phyloP scores from a whole-genome alignment of 768 basidiomycete genomes.

The Mycena vitilis region DNA sequence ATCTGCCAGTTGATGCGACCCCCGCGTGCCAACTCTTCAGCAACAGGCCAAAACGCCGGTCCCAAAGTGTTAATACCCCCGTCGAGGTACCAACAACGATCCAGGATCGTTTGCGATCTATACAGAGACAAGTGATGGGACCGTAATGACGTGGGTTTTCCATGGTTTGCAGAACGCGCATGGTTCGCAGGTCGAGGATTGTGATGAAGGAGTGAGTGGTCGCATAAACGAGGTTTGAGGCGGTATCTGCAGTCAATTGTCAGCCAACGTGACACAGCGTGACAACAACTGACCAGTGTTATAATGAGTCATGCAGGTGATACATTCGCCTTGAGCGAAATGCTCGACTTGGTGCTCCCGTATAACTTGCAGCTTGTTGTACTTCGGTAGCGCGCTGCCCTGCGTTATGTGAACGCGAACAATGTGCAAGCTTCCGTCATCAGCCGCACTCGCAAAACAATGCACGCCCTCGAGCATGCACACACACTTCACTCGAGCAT shows the following conservation, averaged over 20 bases:
- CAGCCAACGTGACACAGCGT: neutral
- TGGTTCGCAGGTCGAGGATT: slow-evolving; percentile 86
- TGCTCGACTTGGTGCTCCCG: slow-evolving; percentile 82
- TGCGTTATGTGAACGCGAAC: slow-evolving; percentile 83
- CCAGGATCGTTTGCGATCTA: slow-evolving; percentile 90
- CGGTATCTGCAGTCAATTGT: slow-evolving; percentile 56
- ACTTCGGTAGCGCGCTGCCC: slow-evolving; percentile 81
- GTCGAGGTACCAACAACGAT: slow-evolving; percentile 87
- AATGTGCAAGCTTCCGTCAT: slow-evolving; percentile 86
- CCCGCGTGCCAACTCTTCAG: slow-evolving; percentile 90
- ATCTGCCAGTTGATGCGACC: slow-evolving; percentile 60
- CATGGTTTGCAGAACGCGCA: slow-evolving; percentile 81
- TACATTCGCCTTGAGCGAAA: slow-evolving; percentile 71
- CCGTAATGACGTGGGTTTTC: slow-evolving; percentile 89
- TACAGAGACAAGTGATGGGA: slow-evolving; percentile 84
- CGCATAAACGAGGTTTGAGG: slow-evolving; percentile 87
- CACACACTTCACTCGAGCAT: slow-evolving; percentile 73
- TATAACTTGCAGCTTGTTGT: slow-evolving; percentile 82
- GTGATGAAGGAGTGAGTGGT: slow-evolving; percentile 85
- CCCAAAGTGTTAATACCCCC: slow-evolving; percentile 92
- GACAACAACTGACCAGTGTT: slow-evolving; percentile 71
- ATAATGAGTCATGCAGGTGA: slow-evolving; percentile 86
- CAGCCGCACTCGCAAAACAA: slow-evolving; percentile 90
- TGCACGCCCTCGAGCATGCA: slow-evolving; percentile 89
- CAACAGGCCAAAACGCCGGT: slow-evolving; percentile 91